phyloP scores from a whole-genome alignment of 2,329 filamentous ascomycete genomes.

The Verticillium zaregamsianum region DNA sequence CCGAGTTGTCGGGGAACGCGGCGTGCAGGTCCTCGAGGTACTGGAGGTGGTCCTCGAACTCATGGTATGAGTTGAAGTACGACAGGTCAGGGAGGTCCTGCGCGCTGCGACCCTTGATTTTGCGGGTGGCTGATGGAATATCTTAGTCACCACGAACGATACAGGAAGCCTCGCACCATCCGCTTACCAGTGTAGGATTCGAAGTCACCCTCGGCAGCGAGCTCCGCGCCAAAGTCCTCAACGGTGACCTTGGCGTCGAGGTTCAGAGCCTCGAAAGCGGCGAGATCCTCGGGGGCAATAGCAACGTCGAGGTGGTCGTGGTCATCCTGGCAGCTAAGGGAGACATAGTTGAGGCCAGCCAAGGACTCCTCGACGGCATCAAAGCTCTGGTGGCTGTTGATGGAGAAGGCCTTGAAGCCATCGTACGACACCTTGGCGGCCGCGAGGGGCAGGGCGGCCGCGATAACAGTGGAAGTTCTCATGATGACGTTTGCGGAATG shows the following conservation, averaged over 20 bases:
- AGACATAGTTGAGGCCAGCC: background rate
- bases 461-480: slow-evolving; percentile 6
- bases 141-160: background rate
- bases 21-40: slow-evolving; percentile 34
- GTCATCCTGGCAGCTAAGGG: slow-evolving; percentile 21
- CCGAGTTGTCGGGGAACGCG: slow-evolving; percentile 31
- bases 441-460: slow-evolving; percentile 1
- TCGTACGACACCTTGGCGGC: slow-evolving; percentile 30
- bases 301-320: slow-evolving; percentile 32
- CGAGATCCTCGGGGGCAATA: slow-evolving; percentile 29
- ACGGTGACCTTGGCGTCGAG: slow-evolving; percentile 30
- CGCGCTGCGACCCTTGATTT: background rate
- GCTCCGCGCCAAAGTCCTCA: slow-evolving; percentile 33
- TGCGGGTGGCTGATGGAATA: background rate
- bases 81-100: slow-evolving; percentile 26
- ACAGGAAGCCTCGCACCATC: background rate
- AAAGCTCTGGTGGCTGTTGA: slow-evolving; percentile 28
- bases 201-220: slow-evolving; percentile 27
- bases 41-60: slow-evolving; percentile 36
- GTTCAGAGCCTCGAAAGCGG: slow-evolving; percentile 26
- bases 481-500: background rate
- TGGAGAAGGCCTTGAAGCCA: slow-evolving; percentile 39
- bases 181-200: slow-evolving; percentile 13
- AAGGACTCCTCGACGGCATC: slow-evolving; percentile 25
- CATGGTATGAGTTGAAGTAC: slow-evolving; percentile 46